Conservation (phyloP, 345 rosid species). For the Bruguiera sexangula region DNA sequence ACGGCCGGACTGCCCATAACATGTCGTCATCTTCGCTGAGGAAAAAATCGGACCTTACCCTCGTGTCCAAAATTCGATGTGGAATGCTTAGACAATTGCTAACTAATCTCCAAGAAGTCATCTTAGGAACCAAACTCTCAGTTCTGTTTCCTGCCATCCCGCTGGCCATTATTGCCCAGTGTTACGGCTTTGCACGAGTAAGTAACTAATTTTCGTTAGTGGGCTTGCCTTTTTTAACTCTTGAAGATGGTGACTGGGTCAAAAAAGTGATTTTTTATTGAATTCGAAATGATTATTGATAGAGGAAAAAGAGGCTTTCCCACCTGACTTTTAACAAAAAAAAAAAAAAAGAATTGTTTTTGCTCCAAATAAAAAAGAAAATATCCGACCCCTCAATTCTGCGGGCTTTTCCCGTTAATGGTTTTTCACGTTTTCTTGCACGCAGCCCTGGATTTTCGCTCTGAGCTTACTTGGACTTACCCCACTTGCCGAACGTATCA, state of each 20-base stretch:
- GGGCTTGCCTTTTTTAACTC: background rate
- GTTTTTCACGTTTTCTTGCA: background rate
- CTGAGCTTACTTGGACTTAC: constrained; percentile 78
- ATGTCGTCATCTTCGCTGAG: constrained; percentile 79
- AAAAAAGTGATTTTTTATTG: too few species aligned
- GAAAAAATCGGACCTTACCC: constrained; percentile 65
- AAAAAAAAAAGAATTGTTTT: too few species aligned
- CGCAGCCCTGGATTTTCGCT: constrained; percentile 84
- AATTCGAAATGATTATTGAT: too few species aligned
- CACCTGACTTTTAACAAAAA: too few species aligned
- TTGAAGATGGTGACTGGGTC: too few species aligned
- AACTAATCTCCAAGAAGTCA: constrained; percentile 76
- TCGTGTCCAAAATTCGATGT: constrained; percentile 55
- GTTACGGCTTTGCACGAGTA: constrained; percentile 56
- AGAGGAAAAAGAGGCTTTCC: background rate
- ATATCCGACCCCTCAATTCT: background rate
- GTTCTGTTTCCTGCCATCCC: constrained; percentile 75
- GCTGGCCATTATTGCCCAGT: constrained; percentile 58
- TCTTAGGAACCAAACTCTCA: constrained; percentile 77
- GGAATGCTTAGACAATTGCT: constrained; percentile 41
- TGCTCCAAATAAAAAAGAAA: too few species aligned
- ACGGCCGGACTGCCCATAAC: constrained; percentile 74
- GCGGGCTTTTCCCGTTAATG: background rate
- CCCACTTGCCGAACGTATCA: constrained; percentile 88
- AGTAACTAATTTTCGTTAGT: constrained; percentile 5